Evolutionary conservation across 768 basidiomycete genomes (phyloP), one percentile per base, ranked within the genome.

Genomic region (Pulveroboletus sp.): DNA sequence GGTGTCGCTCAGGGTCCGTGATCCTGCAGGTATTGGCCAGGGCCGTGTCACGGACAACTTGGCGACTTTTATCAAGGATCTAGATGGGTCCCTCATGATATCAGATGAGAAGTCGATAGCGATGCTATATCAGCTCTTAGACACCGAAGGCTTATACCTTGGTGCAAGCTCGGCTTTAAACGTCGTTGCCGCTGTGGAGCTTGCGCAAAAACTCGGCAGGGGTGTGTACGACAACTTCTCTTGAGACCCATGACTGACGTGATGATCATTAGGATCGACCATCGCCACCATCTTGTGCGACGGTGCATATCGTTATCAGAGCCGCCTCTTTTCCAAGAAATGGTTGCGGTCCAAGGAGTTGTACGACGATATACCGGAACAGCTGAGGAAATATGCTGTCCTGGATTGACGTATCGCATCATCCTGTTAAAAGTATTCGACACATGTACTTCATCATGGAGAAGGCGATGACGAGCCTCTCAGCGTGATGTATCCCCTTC

Each of bases 221-320:
- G 94, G 94, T 80, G 50, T 30, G 67, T 35, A 12, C 1, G 14
- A 46, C 12, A 1, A 12, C 14, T 38, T 35, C 15, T 47, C n/a
- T 41, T 38, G 21, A 21, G 39, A 18, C 6, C 27, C 37, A 7
- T 17, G n/a, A 26, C 45, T 49, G 10, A 52, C 30, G 24, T 18
- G 4, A 45, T 27, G 47, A 46, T 33, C 33, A 39, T 28, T 53
- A 93, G 89, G 89, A 32, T 86, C 86, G 18, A 90, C 77, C 14
- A 76, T 98, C 27, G 93, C 83, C 2, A 99, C 96, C 5, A 78
- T 97, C 46, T 71, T 99, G 35, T 91, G 88, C 67, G 96, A 99
- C 64, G 96, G 95, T 7, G 96, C 96, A 39, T 95, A 98, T 63
- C 81, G 96, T 63, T 96, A 99, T 64, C 96, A 98, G 72, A 94